These are phyloP conservation scores for Trichocladium antarcticum DNA, from an alignment of 495 filamentous ascomycete genomes.

Conservation along the genomic window DNA sequence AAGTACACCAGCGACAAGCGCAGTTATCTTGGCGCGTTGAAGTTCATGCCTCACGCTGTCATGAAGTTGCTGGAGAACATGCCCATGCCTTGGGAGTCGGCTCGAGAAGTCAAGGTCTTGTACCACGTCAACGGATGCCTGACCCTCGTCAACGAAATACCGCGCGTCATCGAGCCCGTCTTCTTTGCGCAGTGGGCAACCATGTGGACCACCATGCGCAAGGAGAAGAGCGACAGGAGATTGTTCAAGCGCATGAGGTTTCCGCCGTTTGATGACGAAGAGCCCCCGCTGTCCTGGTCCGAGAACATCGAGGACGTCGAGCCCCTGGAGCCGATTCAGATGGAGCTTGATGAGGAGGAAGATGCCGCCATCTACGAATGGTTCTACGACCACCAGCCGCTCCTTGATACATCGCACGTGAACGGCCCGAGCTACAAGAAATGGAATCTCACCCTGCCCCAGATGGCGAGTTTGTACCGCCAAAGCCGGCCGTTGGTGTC, in stretches of 20 bases:
- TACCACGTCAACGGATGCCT: constrained; percentile 98
- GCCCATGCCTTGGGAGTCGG: constrained; percentile 99
- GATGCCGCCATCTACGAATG: constrained; percentile 86
- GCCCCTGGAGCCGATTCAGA: constrained; percentile 93
- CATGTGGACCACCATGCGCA: constrained; percentile 98
- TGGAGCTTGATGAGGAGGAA: constrained; percentile 96
- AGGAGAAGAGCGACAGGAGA: constrained; percentile 91
- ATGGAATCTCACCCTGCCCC: constrained; percentile 88
- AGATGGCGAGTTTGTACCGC: constrained; percentile 93
- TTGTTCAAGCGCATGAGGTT: constrained; percentile 99
- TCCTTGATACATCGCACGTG: constrained; percentile 85
- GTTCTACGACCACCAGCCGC: constrained; percentile 93
- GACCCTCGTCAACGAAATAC: constrained; percentile 93
- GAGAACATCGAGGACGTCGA: constrained; percentile 99
- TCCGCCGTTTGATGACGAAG: constrained; percentile 97
- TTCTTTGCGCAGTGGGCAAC: constrained; percentile 99
- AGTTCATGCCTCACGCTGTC: constrained; percentile 99
- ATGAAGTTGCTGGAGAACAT: constrained; percentile 98
- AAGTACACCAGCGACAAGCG: constrained; percentile 99
- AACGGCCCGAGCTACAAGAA: constrained; percentile 94
- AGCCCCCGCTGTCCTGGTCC: constrained; percentile 92
- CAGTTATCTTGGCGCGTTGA: constrained; percentile 91
- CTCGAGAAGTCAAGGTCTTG: constrained; percentile 89
- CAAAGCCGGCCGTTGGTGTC: constrained; percentile 84
- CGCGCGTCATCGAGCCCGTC: constrained; percentile 93